Evolutionary conservation across 495 filamentous ascomycete species (phyloP), one percentile per base, ranked within the genome.

Genomic region (Aspergillus sclerotioniger): DNA sequence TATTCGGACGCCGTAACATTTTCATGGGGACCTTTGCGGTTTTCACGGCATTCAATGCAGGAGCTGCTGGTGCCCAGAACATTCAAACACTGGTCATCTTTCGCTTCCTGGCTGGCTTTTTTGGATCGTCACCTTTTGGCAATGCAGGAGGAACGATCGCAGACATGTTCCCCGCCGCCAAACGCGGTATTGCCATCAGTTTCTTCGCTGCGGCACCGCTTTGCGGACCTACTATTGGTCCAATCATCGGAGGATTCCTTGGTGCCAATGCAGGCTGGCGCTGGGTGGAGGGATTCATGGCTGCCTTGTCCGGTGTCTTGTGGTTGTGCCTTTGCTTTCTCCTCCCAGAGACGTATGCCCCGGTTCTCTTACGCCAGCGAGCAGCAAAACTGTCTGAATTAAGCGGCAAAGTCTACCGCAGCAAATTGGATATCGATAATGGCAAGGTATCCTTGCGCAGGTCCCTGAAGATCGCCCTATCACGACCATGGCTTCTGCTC

Each of bases 21-120:
- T 50, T 50, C 25, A 50, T 25, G 8, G 31, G 29, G 8, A 50
- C 47, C 25, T 50, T 33, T 15, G 47, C 47, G n/a, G n/a, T 50
- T 31, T 25, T 50, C 17, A 50, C 47, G 6, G 47, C 47, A 8
- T 50, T 50, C 28, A 50, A 50, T 58, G 82, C 78, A 45, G 84
- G 76, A 13, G 80, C 81, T 31, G 77, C 79, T 1, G 73, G 78
- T 6, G 66, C 82, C 1, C 69, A 78, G 46, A 85, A 82, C 61
- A 81, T 86, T 37, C 55, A 78, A 54, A 76, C 80, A 0, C 68
- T 89, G 9, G 61, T 87, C 41, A 74, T 87, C 53, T 74, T 88
- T 15, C 81, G 86, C 31, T 86, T 87, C 74, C 80, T 88, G 45
- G 82, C 80, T 10, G 82, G 84, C 29, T 74, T 82, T 9, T 85